Evolutionary conservation across 495 filamentous ascomycete genomes (phyloP).

Genomic region (Tuber indicum): DNA sequence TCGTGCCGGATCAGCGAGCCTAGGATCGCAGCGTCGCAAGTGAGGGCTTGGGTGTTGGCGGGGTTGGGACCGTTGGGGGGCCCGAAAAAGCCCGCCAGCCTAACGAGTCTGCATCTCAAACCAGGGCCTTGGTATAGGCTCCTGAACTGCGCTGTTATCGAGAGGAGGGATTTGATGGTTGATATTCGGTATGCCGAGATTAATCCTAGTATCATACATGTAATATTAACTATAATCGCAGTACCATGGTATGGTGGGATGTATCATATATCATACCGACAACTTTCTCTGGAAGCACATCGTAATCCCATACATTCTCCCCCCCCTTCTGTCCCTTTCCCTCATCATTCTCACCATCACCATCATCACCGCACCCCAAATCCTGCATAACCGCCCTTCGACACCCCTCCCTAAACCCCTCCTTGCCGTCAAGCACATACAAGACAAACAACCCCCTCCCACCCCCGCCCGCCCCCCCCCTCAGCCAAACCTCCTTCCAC

Average conservation of each 20-base stretch:
- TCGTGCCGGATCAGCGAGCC: constrained; percentile 19
- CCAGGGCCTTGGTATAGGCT: constrained; percentile 8
- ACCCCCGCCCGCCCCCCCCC: too few species aligned
- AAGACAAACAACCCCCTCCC: constrained; percentile 11
- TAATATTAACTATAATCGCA: background rate
- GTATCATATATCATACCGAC: constrained; percentile 5
- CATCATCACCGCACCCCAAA: background rate
- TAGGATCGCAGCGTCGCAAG: constrained; percentile 20
- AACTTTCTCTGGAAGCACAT: constrained; percentile 9
- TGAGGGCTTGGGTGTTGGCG: background rate
- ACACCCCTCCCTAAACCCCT: constrained; percentile 12
- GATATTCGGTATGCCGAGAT: background rate
- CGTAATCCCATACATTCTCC: background rate
- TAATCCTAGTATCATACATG: background rate
- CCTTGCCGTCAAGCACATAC: constrained; percentile 12
- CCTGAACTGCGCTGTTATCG: background rate
- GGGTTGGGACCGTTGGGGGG: background rate
- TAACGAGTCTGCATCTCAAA: constrained; percentile 3
- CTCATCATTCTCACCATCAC: background rate
- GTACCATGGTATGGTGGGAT: background rate
- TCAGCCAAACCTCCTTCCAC: constrained; percentile 29
- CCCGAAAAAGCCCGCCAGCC: background rate
- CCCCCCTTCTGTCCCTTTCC: background rate
- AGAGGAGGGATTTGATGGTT: constrained; percentile 7
- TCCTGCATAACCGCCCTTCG: background rate